phyloP scores from a whole-genome alignment of 192 early-diverging fungal species.

The Coemansia sp. region DNA sequence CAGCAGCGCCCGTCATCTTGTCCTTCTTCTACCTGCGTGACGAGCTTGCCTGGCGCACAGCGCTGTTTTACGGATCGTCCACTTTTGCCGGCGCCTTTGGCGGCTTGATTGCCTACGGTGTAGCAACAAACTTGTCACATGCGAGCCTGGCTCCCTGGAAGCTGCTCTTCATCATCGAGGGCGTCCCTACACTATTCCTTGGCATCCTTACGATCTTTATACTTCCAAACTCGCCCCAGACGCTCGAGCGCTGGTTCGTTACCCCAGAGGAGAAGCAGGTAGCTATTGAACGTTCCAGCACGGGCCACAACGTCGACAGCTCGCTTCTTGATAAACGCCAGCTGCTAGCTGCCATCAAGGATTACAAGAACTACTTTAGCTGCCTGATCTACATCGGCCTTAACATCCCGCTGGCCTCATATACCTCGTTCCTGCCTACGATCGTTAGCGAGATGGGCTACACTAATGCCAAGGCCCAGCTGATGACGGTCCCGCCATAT shows the following conservation, averaged over 20 bases:
- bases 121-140: conserved; percentile 55
- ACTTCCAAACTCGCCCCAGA: conserved; percentile 58
- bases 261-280: conserved; percentile 56
- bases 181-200: conserved; percentile 60
- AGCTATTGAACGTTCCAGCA: conserved; percentile 54
- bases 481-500: conserved; percentile 58
- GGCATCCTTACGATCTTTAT: conserved; percentile 57
- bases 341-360: conserved; percentile 48
- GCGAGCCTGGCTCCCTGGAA: conserved; percentile 64
- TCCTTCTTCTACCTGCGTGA: conserved; percentile 69
- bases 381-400: conserved; percentile 65
- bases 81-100: conserved; percentile 74
- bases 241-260: conserved; percentile 47
- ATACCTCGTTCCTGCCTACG: conserved; percentile 68
- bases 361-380: conserved; percentile 57
- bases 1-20: conserved; percentile 68
- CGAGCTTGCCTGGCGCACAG: conserved; percentile 65
- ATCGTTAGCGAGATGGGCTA: conserved; percentile 71
- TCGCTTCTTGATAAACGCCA: conserved; percentile 42
- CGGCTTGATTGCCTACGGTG: conserved; percentile 69
- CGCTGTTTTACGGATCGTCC: conserved; percentile 67
- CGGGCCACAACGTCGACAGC: conserved; percentile 43
- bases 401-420: conserved; percentile 63
- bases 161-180: conserved; percentile 74
- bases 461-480: conserved; percentile 47